Base-by-base conservation (phyloP, 2,329 filamentous ascomycete species). In the Exserohilum turcica region DNA sequence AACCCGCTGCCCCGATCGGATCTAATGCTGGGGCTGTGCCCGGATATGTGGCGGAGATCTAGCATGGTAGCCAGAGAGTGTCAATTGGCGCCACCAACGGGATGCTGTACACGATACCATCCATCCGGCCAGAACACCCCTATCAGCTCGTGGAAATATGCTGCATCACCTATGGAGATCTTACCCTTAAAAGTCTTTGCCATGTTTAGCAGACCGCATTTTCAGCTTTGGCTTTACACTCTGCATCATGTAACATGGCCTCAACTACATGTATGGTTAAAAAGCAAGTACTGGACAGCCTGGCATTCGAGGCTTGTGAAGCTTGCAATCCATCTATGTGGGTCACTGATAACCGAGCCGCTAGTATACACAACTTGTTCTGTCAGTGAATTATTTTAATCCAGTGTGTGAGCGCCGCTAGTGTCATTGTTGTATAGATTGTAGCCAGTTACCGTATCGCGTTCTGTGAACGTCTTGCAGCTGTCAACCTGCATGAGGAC, bases 1-100 rank as follows among this genome's bases (percentile, higher is more conserved):
- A 5, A 24, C 19, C 52, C 52, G 33, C 28, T 42, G 45, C 52
- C 52, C 52, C 52, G 42, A 24, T 16, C 19, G 33, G 49, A 49
- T 43, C 45, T 43, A 13, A 18, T 33, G 28, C 19, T 43, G 37
- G 21, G 18, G 39, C 42, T 27, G 13, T 28, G 40, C 31, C 33
- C 39, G 28, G 32, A 10, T 36, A 16, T 38, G 29, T 21, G 45
- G 32, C 19, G 27, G 33, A 39, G 35, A 40, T 48, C 33, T 28
- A 37, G 45, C 24, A 46, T 29, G 39, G 35, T 24, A 32, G 44
- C 38, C 43, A 19, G 8, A 6, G 18, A 28, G 15, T 16, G 15
- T 31, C 5, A 32, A 6, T 16, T 31, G 4, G n/a, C 8, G 29
- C 29, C 19, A 8, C 48, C 28, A 46, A 46, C 19, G 42, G 29